Evolutionary conservation across 1,284 basidiomycete species (phyloP).

Genomic region (Boletellus sp.): DNA sequence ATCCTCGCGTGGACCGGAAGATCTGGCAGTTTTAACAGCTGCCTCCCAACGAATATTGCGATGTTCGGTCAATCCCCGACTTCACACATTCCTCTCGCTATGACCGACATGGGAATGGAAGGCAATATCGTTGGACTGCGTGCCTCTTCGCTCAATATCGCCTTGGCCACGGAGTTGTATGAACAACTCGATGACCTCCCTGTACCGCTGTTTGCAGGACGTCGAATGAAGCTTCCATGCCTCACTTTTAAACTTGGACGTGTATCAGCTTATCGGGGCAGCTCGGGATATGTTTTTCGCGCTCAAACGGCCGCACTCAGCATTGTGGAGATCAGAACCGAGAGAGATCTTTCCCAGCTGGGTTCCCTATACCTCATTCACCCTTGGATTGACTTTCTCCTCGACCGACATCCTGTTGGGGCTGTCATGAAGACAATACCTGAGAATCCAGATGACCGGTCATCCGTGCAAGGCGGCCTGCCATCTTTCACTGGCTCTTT

Average conservation of each 20-base stretch:
- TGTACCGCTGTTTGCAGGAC: neutral
- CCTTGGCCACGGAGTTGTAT: neutral
- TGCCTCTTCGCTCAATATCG: neutral
- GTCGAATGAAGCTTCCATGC: neutral
- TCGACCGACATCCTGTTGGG: neutral
- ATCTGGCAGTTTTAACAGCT: no score
- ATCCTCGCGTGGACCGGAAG: no score
- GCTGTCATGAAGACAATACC: no score
- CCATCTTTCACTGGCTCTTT: no score
- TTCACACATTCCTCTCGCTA: no score
- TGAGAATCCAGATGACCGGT: neutral
- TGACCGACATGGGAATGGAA: no score
- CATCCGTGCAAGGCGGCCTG: no score
- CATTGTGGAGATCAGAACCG: neutral
- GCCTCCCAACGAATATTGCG: no score
- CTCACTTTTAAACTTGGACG: neutral
- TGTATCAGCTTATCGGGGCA: neutral
- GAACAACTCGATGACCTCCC: neutral
- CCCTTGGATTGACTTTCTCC: conserved; percentile 6
- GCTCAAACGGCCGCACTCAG: no score
- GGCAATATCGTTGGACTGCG: no score
- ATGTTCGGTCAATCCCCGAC: no score
- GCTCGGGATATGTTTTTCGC: neutral
- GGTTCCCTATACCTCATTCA: neutral
- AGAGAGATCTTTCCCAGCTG: neutral